Percentiles rank a stretch among this genome's conserved stretches.
Evolutionary conservation across 768 basidiomycete genomes (phyloP).

Genomic region (Calocybe gangraenosa): DNA sequence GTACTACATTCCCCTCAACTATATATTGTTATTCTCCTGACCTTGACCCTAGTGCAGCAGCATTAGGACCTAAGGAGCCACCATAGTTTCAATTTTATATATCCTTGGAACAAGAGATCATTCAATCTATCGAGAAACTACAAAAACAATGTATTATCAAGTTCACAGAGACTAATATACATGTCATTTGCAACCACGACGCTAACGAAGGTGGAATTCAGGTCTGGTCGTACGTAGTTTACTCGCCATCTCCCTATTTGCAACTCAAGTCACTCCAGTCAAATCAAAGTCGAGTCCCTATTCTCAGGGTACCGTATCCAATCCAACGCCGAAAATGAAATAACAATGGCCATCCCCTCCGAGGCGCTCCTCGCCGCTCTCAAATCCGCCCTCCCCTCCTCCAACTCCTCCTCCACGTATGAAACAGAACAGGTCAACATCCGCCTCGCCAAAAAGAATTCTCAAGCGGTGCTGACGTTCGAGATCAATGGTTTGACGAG

Average conservation of each 20-base stretch:
- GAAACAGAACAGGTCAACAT: slow-evolving; percentile 68
- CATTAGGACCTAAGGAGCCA: too few relatives aligned
- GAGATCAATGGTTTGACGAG: slow-evolving; percentile 65
- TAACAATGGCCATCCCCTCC: slow-evolving; percentile 66
- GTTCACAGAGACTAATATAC: slow-evolving; percentile 70
- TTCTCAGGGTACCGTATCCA: slow-evolving; percentile 82
- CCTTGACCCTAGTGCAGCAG: too few relatives aligned
- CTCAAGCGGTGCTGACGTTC: slow-evolving; percentile 72
- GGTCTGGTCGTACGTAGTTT: slow-evolving; percentile 60
- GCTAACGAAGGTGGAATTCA: slow-evolving; percentile 81
- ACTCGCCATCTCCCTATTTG: background rate
- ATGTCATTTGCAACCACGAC: slow-evolving; percentile 80
- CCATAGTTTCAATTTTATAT: too few relatives aligned
- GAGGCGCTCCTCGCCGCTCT: slow-evolving; percentile 76
- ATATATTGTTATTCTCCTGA: too few relatives aligned
- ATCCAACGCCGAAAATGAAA: slow-evolving; percentile 80
- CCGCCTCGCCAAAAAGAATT: slow-evolving; percentile 85
- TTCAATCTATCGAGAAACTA: slow-evolving; percentile 78
- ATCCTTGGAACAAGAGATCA: slow-evolving; percentile 48
- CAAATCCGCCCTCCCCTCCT: slow-evolving; percentile 53
- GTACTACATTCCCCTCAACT: too few relatives aligned
- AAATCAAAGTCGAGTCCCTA: slow-evolving; percentile 62
- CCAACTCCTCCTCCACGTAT: slow-evolving; percentile 35
- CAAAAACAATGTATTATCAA: slow-evolving; percentile 83
- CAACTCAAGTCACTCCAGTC: slow-evolving; percentile 29